Percentiles rank a stretch among this genome's conserved stretches.
phyloP scores from a whole-genome alignment of 169 alveolate species.

The Eimeria mitis region DNA sequence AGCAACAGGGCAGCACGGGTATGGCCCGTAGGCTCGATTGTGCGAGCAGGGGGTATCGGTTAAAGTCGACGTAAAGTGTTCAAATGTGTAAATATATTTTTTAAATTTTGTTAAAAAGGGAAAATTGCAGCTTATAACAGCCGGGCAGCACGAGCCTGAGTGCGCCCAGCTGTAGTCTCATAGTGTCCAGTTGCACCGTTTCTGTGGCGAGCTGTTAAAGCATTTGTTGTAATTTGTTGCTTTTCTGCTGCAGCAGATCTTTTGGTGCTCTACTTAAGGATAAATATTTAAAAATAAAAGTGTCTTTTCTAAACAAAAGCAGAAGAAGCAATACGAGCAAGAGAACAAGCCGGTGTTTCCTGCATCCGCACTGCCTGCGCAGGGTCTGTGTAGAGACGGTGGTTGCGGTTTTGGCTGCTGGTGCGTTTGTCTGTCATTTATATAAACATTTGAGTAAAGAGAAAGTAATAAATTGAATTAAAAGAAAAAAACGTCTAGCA shows the following conservation, averaged over 20 bases:
- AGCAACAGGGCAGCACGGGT: not conserved
- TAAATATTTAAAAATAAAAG: not conserved
- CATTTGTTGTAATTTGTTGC: not conserved
- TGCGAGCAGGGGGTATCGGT: not conserved
- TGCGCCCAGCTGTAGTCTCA: not conserved
- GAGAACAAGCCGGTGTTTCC: not conserved
- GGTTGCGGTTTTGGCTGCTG: not conserved
- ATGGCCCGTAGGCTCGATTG: not conserved
- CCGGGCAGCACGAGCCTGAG: not conserved
- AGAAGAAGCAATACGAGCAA: not conserved
- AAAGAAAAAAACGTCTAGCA: too few relatives aligned
- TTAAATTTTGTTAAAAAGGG: not conserved
- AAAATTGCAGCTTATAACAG: not conserved
- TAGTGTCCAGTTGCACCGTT: not conserved
- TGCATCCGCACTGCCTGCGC: constrained; percentile 25
- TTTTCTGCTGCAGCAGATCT: not conserved
- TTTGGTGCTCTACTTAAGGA: not conserved
- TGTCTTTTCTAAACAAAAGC: too few relatives aligned
- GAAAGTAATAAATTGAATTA: not conserved
- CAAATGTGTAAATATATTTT: not conserved
- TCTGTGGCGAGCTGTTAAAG: not conserved
- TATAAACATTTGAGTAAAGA: not conserved
- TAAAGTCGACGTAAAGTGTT: not conserved
- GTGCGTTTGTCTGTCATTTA: not conserved
- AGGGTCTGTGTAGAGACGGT: not conserved